These are phyloP conservation scores for Aspergillus hortae DNA, from an alignment of 2,329 filamentous ascomycete species.

Conservation along the genomic window DNA sequence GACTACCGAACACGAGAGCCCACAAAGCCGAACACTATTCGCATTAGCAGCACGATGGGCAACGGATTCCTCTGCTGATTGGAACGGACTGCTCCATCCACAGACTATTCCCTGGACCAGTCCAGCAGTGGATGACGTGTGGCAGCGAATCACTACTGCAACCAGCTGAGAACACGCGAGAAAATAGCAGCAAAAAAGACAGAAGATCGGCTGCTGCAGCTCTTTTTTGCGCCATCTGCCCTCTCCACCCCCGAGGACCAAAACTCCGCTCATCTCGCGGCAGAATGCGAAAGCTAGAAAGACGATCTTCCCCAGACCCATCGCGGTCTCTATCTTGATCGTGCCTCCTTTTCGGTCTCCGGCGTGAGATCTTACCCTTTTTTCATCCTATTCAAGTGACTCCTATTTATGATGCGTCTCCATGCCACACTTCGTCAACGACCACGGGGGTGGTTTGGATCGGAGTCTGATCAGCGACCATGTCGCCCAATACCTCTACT, in stretches of 20 bases:
- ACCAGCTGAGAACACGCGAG: too few species aligned
- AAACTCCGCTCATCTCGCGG: not conserved
- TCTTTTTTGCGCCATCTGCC: not conserved
- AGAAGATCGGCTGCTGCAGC: too few species aligned
- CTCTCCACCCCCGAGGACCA: not conserved
- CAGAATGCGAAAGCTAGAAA: not conserved
- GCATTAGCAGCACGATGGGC: too few species aligned
- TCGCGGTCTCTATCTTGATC: not conserved
- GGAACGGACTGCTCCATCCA: too few species aligned
- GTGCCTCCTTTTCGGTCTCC: not conserved
- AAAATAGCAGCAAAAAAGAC: too few species aligned
- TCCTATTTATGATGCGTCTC: not conserved
- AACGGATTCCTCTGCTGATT: too few species aligned
- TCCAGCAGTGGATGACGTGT: too few species aligned
- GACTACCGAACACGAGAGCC: too few species aligned
- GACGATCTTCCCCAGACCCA: not conserved
- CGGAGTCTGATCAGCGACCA: constrained; percentile 1
- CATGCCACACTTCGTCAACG: constrained; percentile 11
- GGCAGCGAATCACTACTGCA: too few species aligned
- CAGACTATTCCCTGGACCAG: too few species aligned
- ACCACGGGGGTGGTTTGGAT: constrained; percentile 5
- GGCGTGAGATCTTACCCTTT: not conserved
- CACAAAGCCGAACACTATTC: too few species aligned
- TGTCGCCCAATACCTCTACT: constrained; percentile 29
- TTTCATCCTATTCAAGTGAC: not conserved